Evolutionary conservation across 148 eudicot genomes (phyloP), one percentile per base, ranked within the genome.

Genomic region (Cornus controversa): DNA sequence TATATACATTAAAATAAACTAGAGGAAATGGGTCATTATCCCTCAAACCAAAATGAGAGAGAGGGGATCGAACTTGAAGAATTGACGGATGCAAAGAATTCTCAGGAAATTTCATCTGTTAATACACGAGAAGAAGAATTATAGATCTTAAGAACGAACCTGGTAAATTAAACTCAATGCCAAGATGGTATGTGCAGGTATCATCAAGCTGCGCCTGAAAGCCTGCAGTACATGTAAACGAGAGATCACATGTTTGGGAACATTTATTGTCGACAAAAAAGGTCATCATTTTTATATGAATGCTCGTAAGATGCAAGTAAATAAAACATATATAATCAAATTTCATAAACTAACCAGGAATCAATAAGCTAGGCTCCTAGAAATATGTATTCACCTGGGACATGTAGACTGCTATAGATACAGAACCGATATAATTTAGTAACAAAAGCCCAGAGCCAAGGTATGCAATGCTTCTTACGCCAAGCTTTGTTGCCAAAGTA

Each of bases 401-500:
- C 84, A 87, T 75, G 86, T 86, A 89, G 70, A 89, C 25, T 73
- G 99, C 96, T 42, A 92, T 94, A 67, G 83, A 70, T 23, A 95
- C 69, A 67, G 99, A 87, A 71, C 99, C 93, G 66, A 93, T 76
- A 78, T 95, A 95, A 82, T 95, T 95, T 82, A 90, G 42, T 79
- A 95, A 85, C 88, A 95, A 80, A 83, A 91, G 95, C 68, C 96
- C 99, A 76, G 99, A 84, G 77, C 99, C 99, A 68, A 95, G 96
- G 82, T 91, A 88, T 28, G 99, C 89, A 75, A 95, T 95, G 79
- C 93, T 95, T 83, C 95, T 89, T 40, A 95, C 97, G 77, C 99
- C 99, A 77, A 95, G 97, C 84, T 93, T 93, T 77, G 99, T 95
- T 70, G 99, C 97, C 76, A 95, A 70, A 71, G 99, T 95, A 75